Evolutionary conservation across 371 early-diverging fungal species (phyloP), one percentile per base, ranked within the genome.

Genomic region (Encephalitozoon romaleae): DNA sequence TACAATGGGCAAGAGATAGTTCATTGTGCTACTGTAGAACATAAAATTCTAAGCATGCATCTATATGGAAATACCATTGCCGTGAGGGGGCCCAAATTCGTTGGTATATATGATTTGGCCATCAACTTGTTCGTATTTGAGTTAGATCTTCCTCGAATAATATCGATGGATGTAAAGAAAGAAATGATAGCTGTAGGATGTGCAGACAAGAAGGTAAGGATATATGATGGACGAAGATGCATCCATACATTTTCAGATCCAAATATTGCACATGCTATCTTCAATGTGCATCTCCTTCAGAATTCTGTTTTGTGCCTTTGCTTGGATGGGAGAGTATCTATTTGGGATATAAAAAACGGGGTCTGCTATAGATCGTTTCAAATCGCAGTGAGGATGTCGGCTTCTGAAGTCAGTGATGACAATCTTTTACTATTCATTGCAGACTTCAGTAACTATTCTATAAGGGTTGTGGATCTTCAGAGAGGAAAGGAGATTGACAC

Each of bases 401-500:
- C 51, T 9, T 30, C 66, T 2, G 41, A 18, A 32, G 64, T 76
- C 34, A 67, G 64, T 26, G 75, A 78, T 39, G 81, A 81, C 54
- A 72, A 72, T 4, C 63, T 54, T 41, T 6, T 81, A 1, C 9
- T 72, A 9, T 81, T 81, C 67, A 28, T 81, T 42, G 69, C 66
- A 21, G 67, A 69, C 53, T 67, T 26, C 64, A 63, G 54, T 47
- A 23, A 39, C 32, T 77, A 69, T 54, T 30, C 43, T 6, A 70
- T 81, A 38, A 54, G 52, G 25, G 52, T 81, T 23, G 39, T 77
- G 15, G 81, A 81, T 66, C 42, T 81, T 1, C 68, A 71, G 63
- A 66, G 81, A 43, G 55, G 68, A 6, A 77, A 55, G 64, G 53
- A 70, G 53, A 75, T 81, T 52, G 81, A 81, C 23, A 39, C n/a